Evolutionary conservation across 352 stramenopile species (phyloP).

Genomic region (Globisporangium megalacanthum): DNA sequence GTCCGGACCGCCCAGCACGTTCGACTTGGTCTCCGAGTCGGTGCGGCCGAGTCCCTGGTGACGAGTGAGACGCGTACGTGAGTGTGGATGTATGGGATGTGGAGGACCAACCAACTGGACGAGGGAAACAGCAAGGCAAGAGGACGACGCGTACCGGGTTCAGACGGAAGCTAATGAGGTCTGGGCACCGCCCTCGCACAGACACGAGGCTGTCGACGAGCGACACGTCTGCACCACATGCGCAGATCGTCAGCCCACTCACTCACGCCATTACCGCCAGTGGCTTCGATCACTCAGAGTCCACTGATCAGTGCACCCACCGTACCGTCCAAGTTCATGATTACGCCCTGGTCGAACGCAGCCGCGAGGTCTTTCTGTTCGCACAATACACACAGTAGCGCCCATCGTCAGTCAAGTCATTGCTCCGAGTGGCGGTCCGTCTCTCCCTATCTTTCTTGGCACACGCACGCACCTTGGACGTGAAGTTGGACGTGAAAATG

Average conservation of each 20-base stretch:
- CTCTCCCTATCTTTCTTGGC: too few relatives aligned
- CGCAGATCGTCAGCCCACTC: neutral
- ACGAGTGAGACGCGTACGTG: too few relatives aligned
- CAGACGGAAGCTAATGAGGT: slow-evolving; percentile 86
- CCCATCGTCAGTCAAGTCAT: too few relatives aligned
- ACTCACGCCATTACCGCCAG: too few relatives aligned
- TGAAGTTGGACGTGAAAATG: slow-evolving; percentile 91
- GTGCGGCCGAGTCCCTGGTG: slow-evolving; percentile 67
- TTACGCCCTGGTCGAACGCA: slow-evolving; percentile 77
- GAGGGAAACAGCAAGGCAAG: neutral
- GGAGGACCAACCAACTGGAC: too few relatives aligned
- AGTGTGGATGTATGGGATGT: too few relatives aligned
- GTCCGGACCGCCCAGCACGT: slow-evolving; percentile 81
- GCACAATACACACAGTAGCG: neutral
- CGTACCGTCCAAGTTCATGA: slow-evolving; percentile 82
- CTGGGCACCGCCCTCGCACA: slow-evolving; percentile 62
- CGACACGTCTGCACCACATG: slow-evolving; percentile 40
- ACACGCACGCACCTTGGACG: slow-evolving; percentile 32
- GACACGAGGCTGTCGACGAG: slow-evolving; percentile 73
- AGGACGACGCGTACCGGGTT: slow-evolving; percentile 42
- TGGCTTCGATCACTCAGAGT: neutral
- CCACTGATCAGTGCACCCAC: slow-evolving; percentile 4
- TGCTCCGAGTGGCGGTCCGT: too few relatives aligned
- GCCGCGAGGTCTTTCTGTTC: slow-evolving; percentile 48
- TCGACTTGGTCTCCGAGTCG: slow-evolving; percentile 87